Evolutionary conservation across 2,329 filamentous ascomycete genomes (phyloP), one percentile per base, ranked within the genome.

Genomic region (Claviceps paspali): DNA sequence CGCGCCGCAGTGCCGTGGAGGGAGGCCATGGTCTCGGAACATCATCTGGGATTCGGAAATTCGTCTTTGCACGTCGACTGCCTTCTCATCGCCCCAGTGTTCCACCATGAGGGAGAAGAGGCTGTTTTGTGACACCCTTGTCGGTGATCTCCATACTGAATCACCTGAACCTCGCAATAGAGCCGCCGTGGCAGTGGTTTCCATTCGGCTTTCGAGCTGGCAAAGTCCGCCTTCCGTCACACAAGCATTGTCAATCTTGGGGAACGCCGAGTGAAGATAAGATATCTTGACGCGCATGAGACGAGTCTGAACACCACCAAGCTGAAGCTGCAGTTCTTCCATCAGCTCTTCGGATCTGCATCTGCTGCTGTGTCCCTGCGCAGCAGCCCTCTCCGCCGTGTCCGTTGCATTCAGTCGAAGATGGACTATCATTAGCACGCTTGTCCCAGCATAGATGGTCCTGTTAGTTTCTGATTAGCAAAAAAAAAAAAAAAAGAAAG

Each of bases 231-330:
- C 43, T 14, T 40, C 38, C 11, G 22, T 31, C 6, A 45, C 41
- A 11, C 50, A 48, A 2, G 40, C 24, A 4, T 46, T 40, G 7
- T 40, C 49, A 10, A 51, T 50, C 14, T 55, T 49, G 0, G 65
- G 61, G 47, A 77, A 76, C 0, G 62, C 67, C 0, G 73, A 71
- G 46, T 78, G 71, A 2, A 59, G 59, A 46, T 77, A 79, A 6
- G 56, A 64, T 6, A 78, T 45, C 15, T 58, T 57, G 12, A 77
- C 57, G 3, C 61, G 61, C 35, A 77, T 52, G 43, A 72, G 77
- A 24, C 65, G 60, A 12, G 60, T 60, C 15, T 52, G 52, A 3
- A 57, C 57, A 36, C 62, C 58, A 22, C 72, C 70, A 3, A 79
- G 63, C 38, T 75, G 64, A 22, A 59, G 55, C 47, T 78, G 70